Evolutionary conservation across 2,329 filamentous ascomycete genomes (phyloP), one percentile per base, ranked within the genome.

Genomic region (Alternaria conjuncta): DNA sequence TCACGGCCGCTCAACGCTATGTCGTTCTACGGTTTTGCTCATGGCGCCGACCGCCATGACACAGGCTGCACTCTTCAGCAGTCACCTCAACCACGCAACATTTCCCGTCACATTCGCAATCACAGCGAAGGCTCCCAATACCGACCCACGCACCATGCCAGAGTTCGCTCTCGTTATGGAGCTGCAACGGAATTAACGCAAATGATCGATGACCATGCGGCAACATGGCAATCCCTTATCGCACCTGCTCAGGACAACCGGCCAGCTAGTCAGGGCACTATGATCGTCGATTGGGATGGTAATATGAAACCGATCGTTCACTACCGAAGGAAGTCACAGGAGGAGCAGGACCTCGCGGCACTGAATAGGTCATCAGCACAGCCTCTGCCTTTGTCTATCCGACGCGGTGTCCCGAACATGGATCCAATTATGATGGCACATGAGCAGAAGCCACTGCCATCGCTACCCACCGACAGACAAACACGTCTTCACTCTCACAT

Each of bases 251-350:
- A 12, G 15, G 18, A n/a, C 46, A 44, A 25, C 43, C 64, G 23
- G 28, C 49, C 32, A 21, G 28, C 45, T 5, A 55, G 54, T 25
- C 47, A 57, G 2, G 68, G 68, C 8, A 75, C 73, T 3, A 57
- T 75, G 62, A 63, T 75, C 21, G 63, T 76, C 1, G 72, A 76
- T 49, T 75, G 66, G 49, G 66, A 70, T 21, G 44, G 63, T 2
- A 32, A 23, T 7, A 62, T 51, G 1, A 15, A 26, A 6, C 46
- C 47, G 4, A 43, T 36, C 15, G 28, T 61, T 45, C 41, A 32
- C 20, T 61, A 57, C 44, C 53, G 59, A 20, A 32, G 41, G 5
- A 25, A 20, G 49, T 28, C 53, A 41, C 53, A 23, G 32, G 36
- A 18, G 10, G 32, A 55, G 15, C 18, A 53, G 28, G 28, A n/a